A percentile compares a stretch with the other conserved stretches of the same genome.
These are phyloP conservation scores for Allium cepa DNA, from an alignment of 106 monocot species.

Conservation along the genomic window DNA sequence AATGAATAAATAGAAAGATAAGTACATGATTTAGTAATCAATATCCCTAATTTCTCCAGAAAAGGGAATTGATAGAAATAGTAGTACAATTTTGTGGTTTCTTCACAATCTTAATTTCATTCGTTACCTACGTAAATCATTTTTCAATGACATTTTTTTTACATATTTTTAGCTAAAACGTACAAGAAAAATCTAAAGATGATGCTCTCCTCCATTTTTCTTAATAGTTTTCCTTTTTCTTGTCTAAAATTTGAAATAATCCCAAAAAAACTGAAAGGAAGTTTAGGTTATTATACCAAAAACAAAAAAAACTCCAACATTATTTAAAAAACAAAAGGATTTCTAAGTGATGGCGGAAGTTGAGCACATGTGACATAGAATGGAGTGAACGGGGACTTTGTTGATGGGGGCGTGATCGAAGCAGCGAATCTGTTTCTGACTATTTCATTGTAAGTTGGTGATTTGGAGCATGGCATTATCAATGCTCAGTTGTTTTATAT, in stretches of 20 bases:
- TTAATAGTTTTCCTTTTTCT: background rate
- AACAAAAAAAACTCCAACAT: background rate
- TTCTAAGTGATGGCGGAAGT: constrained; percentile 1
- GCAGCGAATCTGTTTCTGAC: constrained; percentile 7
- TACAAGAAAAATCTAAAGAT: too few species aligned
- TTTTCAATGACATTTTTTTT: too few species aligned
- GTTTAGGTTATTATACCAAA: background rate
- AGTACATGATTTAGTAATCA: too few species aligned
- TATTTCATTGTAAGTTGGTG: constrained; percentile 57
- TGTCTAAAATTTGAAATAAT: background rate
- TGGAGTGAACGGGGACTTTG: background rate
- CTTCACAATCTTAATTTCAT: too few species aligned
- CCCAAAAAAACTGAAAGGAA: background rate
- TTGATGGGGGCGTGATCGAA: constrained; percentile 4
- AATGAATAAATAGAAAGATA: too few species aligned
- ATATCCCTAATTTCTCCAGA: too few species aligned
- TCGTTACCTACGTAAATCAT: too few species aligned
- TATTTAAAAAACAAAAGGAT: background rate
- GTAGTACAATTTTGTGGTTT: too few species aligned
- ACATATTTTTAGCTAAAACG: too few species aligned
- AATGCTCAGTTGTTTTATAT: constrained; percentile 43
- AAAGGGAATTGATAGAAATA: too few species aligned
- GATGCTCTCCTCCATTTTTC: background rate
- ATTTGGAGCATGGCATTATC: constrained; percentile 35
- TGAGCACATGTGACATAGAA: background rate